Conservation (phyloP, 2,329 filamentous ascomycete species). For the Diaporthe australafricana region DNA sequence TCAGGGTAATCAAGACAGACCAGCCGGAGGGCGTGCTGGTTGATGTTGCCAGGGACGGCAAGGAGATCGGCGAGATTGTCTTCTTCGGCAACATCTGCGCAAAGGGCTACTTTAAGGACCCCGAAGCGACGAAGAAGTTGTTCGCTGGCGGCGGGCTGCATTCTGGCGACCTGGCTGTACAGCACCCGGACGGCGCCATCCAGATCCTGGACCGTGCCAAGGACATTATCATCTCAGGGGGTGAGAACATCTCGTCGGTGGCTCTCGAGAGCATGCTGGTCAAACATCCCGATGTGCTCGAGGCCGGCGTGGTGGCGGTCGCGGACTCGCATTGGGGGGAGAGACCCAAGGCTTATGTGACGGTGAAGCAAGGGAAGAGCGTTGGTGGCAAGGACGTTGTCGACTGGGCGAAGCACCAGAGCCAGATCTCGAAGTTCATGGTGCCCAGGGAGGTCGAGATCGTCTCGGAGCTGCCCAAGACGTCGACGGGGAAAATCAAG, state of each 20-base stretch:
- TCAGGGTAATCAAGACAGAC: constrained; percentile 84
- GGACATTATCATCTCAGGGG: constrained; percentile 98
- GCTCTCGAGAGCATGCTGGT: constrained; percentile 91
- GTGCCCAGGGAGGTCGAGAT: constrained; percentile 79
- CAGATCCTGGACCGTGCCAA: constrained; percentile 96
- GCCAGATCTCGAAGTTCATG: constrained; percentile 92
- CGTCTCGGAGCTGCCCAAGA: constrained; percentile 92
- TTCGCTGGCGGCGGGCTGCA: constrained; percentile 90
- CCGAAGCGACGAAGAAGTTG: constrained; percentile 85
- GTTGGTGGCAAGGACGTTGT: constrained; percentile 72
- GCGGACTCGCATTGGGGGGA: constrained; percentile 94
- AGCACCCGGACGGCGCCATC: constrained; percentile 89
- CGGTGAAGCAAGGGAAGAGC: constrained; percentile 75
- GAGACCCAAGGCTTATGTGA: constrained; percentile 93
- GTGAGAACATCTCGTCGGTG: constrained; percentile 96
- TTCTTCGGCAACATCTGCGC: constrained; percentile 93
- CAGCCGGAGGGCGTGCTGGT: constrained; percentile 74
- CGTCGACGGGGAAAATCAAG: constrained; percentile 94
- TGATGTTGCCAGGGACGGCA: constrained; percentile 61
- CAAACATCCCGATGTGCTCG: constrained; percentile 88
- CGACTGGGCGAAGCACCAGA: constrained; percentile 84
- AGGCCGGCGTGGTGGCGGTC: constrained; percentile 91
- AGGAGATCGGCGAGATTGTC: constrained; percentile 68
- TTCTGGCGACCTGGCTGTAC: constrained; percentile 92
- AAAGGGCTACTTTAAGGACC: constrained; percentile 92